Conservation (phyloP, 163 green algal genomes). For the Scenedesmus sp. region DNA sequence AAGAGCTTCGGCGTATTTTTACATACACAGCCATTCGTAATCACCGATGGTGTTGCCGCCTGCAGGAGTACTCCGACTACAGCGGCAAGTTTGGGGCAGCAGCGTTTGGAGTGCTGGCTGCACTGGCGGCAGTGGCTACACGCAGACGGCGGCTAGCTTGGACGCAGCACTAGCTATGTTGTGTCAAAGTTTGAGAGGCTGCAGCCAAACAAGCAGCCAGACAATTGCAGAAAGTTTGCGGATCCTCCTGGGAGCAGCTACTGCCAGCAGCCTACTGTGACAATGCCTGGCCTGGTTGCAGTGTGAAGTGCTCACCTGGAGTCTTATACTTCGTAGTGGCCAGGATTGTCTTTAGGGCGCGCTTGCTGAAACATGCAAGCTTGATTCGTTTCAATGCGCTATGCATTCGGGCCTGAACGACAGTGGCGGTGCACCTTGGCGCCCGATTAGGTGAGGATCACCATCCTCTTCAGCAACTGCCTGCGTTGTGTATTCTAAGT, state of each 20-base stretch:
- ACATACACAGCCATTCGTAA: neutral
- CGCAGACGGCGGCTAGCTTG: constrained; percentile 12
- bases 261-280: no score
- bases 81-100: constrained; percentile 49
- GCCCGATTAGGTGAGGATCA: neutral
- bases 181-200: neutral
- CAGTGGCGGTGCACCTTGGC: neutral
- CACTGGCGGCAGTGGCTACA: constrained; percentile 9
- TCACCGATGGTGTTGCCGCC: neutral
- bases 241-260: neutral
- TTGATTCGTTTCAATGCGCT: neutral
- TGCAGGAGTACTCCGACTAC: constrained; percentile 48
- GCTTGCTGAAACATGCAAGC: neutral
- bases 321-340: neutral
- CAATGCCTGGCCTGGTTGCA: no score
- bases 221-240: neutral
- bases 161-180: neutral
- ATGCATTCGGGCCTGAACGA: neutral
- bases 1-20: no score
- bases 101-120: constrained; percentile 31
- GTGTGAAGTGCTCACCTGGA: neutral
- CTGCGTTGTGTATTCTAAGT: neutral
- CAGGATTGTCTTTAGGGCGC: neutral
- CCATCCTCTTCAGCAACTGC: neutral
- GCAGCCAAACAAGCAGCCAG: neutral